Percentiles rank a stretch among this genome's conserved stretches.
Evolutionary conservation across 1,284 basidiomycete species (phyloP).

Genomic region (Taiwanofungus camphoratus): DNA sequence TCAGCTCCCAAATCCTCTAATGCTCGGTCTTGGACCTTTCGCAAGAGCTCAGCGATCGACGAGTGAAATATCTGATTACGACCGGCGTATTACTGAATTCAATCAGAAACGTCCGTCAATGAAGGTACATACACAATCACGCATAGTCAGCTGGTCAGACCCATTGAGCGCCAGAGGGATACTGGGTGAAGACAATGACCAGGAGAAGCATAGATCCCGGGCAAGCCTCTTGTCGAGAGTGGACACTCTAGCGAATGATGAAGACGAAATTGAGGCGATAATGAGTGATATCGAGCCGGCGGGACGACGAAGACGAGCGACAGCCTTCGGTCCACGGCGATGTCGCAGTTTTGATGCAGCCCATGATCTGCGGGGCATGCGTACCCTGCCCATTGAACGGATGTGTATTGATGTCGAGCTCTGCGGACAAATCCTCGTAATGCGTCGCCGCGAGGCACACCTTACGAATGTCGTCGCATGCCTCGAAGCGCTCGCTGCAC

Average conservation of each 20-base stretch:
- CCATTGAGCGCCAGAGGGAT: conserved; percentile 37
- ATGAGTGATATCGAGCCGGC: conserved; percentile 5
- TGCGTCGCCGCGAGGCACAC: conserved; percentile 59
- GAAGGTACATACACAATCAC: conserved; percentile 27
- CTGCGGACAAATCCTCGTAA: conserved; percentile 65
- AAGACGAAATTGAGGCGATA: conserved; percentile 13
- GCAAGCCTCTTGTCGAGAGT: conserved; percentile 9
- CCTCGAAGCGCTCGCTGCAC: conserved; percentile 45
- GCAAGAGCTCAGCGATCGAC: conserved; percentile 36
- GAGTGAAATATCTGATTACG: conserved; percentile 38
- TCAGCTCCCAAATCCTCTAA: conserved; percentile 38
- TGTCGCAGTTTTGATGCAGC: conserved; percentile 63
- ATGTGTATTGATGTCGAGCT: conserved; percentile 75
- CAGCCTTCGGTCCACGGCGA: conserved; percentile 20
- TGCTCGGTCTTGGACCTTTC: conserved; percentile 28
- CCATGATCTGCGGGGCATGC: conserved; percentile 36
- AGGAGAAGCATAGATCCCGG: conserved; percentile 4
- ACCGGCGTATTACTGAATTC: conserved; percentile 40
- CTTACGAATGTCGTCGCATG: conserved; percentile 37
- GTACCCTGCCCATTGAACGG: conserved; percentile 48
- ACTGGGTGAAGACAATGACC: conserved; percentile 17
- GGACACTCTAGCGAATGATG: conserved; percentile 8
- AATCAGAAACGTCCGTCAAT: conserved; percentile 36
- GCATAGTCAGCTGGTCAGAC: conserved; percentile 50
- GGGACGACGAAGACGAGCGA: conserved; percentile 8